Evolutionary conservation across 441 rosid genomes (phyloP), one percentile per base, ranked within the genome.

Genomic region (Bocquillonia castaneifolia): DNA sequence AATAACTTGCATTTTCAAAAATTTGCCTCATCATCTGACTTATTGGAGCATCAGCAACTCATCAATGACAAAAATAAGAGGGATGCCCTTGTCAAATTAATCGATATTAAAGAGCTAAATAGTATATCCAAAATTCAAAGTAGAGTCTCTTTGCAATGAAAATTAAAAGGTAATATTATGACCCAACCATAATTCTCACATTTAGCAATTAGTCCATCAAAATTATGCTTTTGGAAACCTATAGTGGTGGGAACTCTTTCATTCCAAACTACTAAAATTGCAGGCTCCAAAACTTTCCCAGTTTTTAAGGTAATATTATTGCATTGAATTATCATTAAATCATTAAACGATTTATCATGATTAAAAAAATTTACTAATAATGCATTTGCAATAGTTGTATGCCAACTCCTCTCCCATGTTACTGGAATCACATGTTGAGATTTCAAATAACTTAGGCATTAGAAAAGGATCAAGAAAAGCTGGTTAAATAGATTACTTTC

Each of bases 401-500:
- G 17, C 31, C 8, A 37, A 18, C 20, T 60, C 29, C 36, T 51
- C 39, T 62, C 40, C 44, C 37, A 51, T 39, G 29, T 31, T 40
- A 29, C 52, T 22, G 47, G 9, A 6, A 34, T 8, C 3, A 22
- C 32, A 47, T n/a, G 22, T 26, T 26, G n/a, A 68, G n/a, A 48
- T 57, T 17, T 58, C 34, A 69, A 62, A 29, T 18, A 60, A 25
- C 58, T 48, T 53, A 37, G 17, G 17, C 56, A 68, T 63, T 55
- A 58, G 26, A 6, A 45, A 14, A 53, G 12, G 45, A 50, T 29
- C 45, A 26, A 20, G 10, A 36, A 63, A 26, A 20, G 17, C 64
- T 20, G 29, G n/a, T 36, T n/a, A 23, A 72, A 63, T 17, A 14
- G 48, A 31, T 48, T 20, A 26, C 8, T 65, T 65, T 52, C 36